Conservation (phyloP, 2,329 filamentous ascomycete genomes). For the Phialemoniopsis sp. region DNA sequence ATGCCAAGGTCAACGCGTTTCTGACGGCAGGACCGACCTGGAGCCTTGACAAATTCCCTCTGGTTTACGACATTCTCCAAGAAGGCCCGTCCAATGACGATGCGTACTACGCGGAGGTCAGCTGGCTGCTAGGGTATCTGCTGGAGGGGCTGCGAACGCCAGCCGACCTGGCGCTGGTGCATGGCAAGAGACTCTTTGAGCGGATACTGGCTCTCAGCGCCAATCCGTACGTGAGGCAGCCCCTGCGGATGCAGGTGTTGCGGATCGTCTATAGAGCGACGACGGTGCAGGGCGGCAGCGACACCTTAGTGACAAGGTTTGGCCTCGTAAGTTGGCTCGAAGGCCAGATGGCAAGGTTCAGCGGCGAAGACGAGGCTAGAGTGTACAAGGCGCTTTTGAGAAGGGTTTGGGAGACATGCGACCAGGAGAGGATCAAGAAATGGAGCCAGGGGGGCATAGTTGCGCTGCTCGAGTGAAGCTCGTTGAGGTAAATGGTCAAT, state of each 20-base stretch:
- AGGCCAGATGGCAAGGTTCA: conserved; percentile 46
- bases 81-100: conserved; percentile 70
- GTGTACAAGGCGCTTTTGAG: conserved; percentile 51
- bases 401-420: conserved; percentile 61
- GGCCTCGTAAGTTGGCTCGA: conserved; percentile 74
- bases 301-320: conserved; percentile 74
- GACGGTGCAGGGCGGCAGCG: conserved; percentile 66
- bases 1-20: conserved; percentile 81
- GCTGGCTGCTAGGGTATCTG: conserved; percentile 71
- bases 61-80: conserved; percentile 60
- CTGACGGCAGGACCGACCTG: conserved; percentile 75
- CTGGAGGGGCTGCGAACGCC: conserved; percentile 60
- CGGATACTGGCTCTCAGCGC: conserved; percentile 66
- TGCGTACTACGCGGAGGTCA: conserved; percentile 65
- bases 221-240: conserved; percentile 58
- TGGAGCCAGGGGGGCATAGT: conserved; percentile 58
- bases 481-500: too few species aligned
- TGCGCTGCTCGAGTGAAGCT: too few species aligned
- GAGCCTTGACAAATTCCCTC: conserved; percentile 67
- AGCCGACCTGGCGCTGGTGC: conserved; percentile 57
- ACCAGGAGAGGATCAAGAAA: conserved; percentile 56
- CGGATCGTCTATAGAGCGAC: conserved; percentile 64
- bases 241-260: conserved; percentile 55
- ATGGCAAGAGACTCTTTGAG: conserved; percentile 65
- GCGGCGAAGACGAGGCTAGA: conserved; percentile 35